Evolutionary conservation across 2,329 filamentous ascomycete species (phyloP).

Genomic region (Fusarium sp.): DNA sequence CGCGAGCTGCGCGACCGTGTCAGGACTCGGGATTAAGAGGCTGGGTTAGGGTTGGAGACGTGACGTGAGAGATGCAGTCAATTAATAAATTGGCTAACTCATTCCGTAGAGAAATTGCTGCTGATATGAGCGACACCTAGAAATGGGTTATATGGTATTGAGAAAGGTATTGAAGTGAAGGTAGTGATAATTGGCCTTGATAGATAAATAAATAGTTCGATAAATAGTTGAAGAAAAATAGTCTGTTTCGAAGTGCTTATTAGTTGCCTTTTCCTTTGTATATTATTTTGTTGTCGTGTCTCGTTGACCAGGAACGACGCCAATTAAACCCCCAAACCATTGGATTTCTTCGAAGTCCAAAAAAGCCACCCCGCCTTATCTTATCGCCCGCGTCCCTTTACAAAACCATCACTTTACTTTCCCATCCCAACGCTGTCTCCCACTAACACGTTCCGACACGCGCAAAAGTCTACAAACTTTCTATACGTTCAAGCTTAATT

Average conservation of each 20-base stretch:
- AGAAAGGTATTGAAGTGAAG: not conserved
- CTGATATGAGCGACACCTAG: not conserved
- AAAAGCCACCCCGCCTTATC: slow-evolving; percentile 29
- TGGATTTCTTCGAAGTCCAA: not conserved
- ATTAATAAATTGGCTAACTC: not conserved
- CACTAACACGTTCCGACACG: slow-evolving; percentile 30
- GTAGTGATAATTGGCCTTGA: not conserved
- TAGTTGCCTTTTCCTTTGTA: not conserved
- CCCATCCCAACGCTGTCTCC: slow-evolving; percentile 18
- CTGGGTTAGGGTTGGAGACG: slow-evolving; percentile 26
- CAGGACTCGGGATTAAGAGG: slow-evolving; percentile 10
- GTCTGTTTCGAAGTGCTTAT: not conserved
- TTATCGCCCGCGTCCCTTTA: slow-evolving; percentile 32
- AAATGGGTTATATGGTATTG: not conserved
- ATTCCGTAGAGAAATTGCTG: not conserved
- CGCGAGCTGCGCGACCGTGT: slow-evolving; percentile 27
- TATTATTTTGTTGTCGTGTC: slow-evolving; percentile 21
- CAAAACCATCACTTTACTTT: slow-evolving; percentile 34
- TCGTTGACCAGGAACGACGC: slow-evolving; percentile 24
- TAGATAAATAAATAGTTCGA: not conserved
- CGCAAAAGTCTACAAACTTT: not conserved
- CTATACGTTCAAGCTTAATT: not conserved
- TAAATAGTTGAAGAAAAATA: not conserved
- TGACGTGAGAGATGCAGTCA: slow-evolving; percentile 3
- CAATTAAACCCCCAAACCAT: not conserved